Conservation (phyloP, 2,329 filamentous ascomycete genomes). For the Coleophoma eucalyptorum region DNA sequence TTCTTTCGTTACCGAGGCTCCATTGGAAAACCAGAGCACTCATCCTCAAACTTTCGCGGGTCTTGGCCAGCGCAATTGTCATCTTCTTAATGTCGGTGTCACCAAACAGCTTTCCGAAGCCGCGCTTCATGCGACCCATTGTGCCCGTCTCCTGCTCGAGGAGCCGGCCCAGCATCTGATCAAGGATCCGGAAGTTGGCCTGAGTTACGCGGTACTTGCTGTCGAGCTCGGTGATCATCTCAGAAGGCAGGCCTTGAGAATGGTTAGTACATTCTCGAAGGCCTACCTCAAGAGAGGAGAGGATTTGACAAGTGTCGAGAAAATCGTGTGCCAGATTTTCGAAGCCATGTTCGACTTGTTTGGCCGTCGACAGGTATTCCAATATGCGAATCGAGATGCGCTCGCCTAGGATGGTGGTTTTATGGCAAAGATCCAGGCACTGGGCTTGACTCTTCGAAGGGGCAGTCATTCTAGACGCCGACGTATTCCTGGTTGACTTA, state of each 20-base stretch:
- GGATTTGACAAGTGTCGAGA: constrained; percentile 60
- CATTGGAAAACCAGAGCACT: constrained; percentile 63
- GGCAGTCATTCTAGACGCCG: constrained; percentile 9
- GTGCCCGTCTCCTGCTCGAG: constrained; percentile 15
- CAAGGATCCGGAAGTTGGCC: constrained; percentile 58
- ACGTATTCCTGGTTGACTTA: neutral
- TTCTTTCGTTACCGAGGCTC: constrained; percentile 54
- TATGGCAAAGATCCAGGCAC: constrained; percentile 47
- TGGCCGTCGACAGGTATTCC: constrained; percentile 57
- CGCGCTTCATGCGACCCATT: constrained; percentile 34
- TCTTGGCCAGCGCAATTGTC: constrained; percentile 50
- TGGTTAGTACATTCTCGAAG: constrained; percentile 49
- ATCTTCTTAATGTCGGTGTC: constrained; percentile 60
- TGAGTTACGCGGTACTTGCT: constrained; percentile 59
- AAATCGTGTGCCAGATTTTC: constrained; percentile 60
- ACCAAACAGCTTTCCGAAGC: constrained; percentile 60
- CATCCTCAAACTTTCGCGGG: constrained; percentile 58
- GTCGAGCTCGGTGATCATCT: constrained; percentile 61
- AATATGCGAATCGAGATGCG: constrained; percentile 62
- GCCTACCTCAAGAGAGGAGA: constrained; percentile 67
- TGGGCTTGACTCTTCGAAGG: constrained; percentile 14
- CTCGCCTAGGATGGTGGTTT: constrained; percentile 57
- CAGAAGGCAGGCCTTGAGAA: constrained; percentile 49
- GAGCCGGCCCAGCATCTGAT: constrained; percentile 60
- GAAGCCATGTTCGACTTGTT: constrained; percentile 50